Evolutionary conservation across 768 basidiomycete species (phyloP).

Genomic region (Grammothele lineata): DNA sequence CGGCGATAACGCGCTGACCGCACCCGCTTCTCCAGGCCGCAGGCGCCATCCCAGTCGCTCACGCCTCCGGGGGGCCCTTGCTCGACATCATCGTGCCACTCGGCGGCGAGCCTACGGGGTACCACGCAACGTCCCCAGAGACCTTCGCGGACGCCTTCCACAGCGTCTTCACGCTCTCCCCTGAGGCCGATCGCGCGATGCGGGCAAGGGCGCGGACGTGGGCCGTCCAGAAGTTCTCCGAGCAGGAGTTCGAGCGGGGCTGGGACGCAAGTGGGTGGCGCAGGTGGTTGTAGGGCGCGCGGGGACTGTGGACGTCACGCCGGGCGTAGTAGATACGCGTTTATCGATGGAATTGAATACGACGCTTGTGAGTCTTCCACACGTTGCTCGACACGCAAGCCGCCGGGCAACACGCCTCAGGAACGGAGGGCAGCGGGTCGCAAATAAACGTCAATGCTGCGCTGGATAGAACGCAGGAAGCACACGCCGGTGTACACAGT

Average conservation of each 20-base stretch:
- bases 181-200: conserved; percentile 54
- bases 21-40: conserved; percentile 68
- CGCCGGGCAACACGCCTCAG: too few species aligned
- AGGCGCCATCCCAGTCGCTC: conserved; percentile 86
- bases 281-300: conserved; percentile 23
- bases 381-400: too few species aligned
- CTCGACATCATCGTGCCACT: conserved; percentile 88
- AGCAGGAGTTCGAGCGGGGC: conserved; percentile 70
- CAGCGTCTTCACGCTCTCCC: conserved; percentile 52
- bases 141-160: conserved; percentile 69
- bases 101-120: conserved; percentile 74
- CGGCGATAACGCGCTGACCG: neutral
- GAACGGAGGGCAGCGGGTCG: too few species aligned
- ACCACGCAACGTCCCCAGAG: conserved; percentile 65
- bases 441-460: too few species aligned
- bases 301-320: too few species aligned
- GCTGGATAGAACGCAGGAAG: too few species aligned
- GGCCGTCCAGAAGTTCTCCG: conserved; percentile 73
- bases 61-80: conserved; percentile 90
- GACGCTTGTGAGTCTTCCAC: too few species aligned
- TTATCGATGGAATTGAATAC: too few species aligned
- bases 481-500: too few species aligned
- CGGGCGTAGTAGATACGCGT: too few species aligned
- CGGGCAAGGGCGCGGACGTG: conserved; percentile 63
- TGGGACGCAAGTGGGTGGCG: conserved; percentile 69